These are phyloP conservation scores for Rubus idaeus DNA, from an alignment of 306 rosid genomes.

Conservation along the genomic window DNA sequence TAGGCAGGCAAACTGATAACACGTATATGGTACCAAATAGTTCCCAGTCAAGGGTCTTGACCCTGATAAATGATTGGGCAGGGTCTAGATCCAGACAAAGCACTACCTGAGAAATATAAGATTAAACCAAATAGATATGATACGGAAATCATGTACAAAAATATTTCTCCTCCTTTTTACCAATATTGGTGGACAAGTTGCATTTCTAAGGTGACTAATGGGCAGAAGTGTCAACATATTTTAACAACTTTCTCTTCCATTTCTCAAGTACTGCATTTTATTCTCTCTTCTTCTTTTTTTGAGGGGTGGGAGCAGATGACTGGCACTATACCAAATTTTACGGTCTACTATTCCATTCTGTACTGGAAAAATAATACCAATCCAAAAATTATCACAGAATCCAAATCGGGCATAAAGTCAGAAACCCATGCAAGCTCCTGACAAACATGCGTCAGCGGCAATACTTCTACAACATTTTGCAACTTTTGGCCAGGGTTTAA, in stretches of 20 bases:
- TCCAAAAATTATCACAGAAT: background rate
- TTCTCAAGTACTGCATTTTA: background rate
- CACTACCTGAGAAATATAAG: constrained; percentile 15
- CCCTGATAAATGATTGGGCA: constrained; percentile 6
- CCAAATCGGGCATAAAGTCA: constrained; percentile 6
- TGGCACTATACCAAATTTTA: background rate
- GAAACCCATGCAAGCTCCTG: background rate
- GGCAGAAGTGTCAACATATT: background rate
- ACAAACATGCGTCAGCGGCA: background rate
- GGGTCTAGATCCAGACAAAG: constrained; percentile 13
- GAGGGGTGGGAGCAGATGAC: background rate
- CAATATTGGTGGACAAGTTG: background rate
- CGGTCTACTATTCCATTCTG: background rate
- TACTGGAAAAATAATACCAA: background rate
- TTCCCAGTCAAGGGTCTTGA: background rate
- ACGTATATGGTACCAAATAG: background rate
- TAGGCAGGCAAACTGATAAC: background rate
- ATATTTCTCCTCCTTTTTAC: background rate
- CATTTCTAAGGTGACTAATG: background rate
- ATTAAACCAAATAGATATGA: background rate
- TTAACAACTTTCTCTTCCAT: background rate
- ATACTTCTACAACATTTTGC: background rate
- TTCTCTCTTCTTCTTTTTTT: background rate
- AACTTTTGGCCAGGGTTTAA: constrained; percentile 1
- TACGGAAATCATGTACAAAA: background rate